Evolutionary conservation across 768 basidiomycete species (phyloP), one percentile per base, ranked within the genome.

Genomic region (Postia placenta): DNA sequence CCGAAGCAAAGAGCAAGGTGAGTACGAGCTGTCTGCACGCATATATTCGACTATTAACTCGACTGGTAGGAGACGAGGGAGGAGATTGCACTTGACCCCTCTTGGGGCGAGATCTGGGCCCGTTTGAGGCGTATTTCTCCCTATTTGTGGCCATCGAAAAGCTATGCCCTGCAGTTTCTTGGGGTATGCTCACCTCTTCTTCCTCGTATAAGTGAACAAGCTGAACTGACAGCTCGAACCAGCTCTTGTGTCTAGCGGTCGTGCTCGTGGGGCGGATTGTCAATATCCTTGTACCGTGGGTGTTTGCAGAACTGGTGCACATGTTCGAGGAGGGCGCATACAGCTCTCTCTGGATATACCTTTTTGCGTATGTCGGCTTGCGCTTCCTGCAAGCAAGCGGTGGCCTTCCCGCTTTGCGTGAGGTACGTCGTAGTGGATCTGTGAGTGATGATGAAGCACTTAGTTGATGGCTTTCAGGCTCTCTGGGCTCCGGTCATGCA

Each of bases 401-500:
- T 20, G 92, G 92, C 22, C 67, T 95, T 20, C 67, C 76, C 20
- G 87, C 85, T 27, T 66, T 91, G 41, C 78, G 79, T 20, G 67
- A 66, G 56, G 68, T 65, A 49, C 48, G 61, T 45, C 22, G 2
- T 22, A 2, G 6, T 24, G 4, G 1, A 26, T 14, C 25, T 14
- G 35, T 23, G 12, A 33, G n/a, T 42, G 9, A 11, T 33, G 38
- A 14, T 39, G 15, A 22, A 14, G 19, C 38, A 39, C 6, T 22
- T 9, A 22, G 19, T 39, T 22, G 19, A 22, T 19, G 38, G 12
- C 49, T n/a, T 38, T 42, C 40, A 85, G 80, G 70, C 77, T 25
- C 71, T 92, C 2, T 94, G 91, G 87, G 78, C 85, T 2, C 89
- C 92, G 1, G 86, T 98, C 37, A 87, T 92, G 78, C 90, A 92